Evolutionary conservation across 257 asterid species (phyloP), one percentile per base, ranked within the genome.

Genomic region (Echium plantagineum): DNA sequence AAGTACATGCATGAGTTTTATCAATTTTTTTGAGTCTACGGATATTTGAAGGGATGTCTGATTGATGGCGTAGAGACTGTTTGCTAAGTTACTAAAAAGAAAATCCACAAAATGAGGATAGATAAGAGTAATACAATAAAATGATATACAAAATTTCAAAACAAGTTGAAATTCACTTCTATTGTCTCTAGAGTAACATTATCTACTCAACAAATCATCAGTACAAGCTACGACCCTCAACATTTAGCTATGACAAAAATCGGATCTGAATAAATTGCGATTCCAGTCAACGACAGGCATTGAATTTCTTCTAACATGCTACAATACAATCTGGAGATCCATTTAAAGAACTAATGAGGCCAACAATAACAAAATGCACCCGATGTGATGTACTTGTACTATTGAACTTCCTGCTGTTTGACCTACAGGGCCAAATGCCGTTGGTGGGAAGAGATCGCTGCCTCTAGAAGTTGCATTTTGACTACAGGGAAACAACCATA

Each of bases 381-480:
- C 68, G 28, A 71, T 31, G 49, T 55, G 63, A 2, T 61, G 49
- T 22, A n/a, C 63, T 22, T 22, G 61, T 22, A 57, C 61, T 70
- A 72, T 79, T 17, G 80, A 61, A 64, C 80, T 56, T 60, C 47
- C 58, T 0, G 85, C 72, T 15, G 69, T 57, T 9, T 75, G 85
- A 15, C 75, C 76, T 0, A 80, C 71, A 1, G 96, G 96, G 57
- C 90, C 90, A 22, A 69, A 59, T 6, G 95, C 87, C 5, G 94
- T 72, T 20, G 94, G 69, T 19, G 85, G 78, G 66, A 78, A 72
- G 28, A 66, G 20, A 17, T 72, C 52, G 4, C 83, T 67, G 6
- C 32, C 21, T 30, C 74, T 75, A 35, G 83, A 66, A 67, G 69
- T 82, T 59, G 69, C 74, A 75, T 95, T 89, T 91, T 56, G 6